Percentiles rank a stretch among this genome's conserved stretches.
These are phyloP conservation scores for Cryptococcus depauperatus DNA, from an alignment of 1,284 basidiomycete species.

Conservation along the genomic window DNA sequence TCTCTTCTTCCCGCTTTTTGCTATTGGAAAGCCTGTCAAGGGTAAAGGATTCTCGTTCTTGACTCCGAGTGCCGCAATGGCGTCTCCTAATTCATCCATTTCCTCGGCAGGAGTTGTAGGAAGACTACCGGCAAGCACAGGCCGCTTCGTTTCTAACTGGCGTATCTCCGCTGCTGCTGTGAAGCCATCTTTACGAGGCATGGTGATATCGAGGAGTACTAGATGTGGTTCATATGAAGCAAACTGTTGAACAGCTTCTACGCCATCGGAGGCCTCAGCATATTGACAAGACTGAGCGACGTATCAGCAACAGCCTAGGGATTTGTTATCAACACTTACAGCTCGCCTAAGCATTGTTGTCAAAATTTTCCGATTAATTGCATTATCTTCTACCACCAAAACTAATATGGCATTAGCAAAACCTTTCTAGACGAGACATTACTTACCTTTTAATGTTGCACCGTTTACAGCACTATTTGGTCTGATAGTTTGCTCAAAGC, in stretches of 20 bases:
- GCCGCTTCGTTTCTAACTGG: slow-evolving; percentile 20
- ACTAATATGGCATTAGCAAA: background rate
- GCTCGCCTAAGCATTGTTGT: slow-evolving; percentile 34
- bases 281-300: slow-evolving; percentile 17
- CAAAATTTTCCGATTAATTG: slow-evolving; percentile 41
- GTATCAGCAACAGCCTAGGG: background rate
- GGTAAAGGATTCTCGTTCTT: background rate
- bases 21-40: background rate
- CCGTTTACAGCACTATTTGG: background rate
- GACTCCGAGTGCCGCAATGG: too few species aligned
- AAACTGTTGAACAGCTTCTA: slow-evolving; percentile 37
- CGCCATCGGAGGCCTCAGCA: slow-evolving; percentile 37
- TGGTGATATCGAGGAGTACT: slow-evolving; percentile 43
- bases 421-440: background rate
- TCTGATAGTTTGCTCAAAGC: background rate
- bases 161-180: slow-evolving; percentile 36
- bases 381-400: slow-evolving; percentile 41
- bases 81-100: too few species aligned
- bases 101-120: too few species aligned
- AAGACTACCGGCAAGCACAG: too few species aligned
- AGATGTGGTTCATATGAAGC: slow-evolving; percentile 24
- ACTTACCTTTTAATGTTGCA: background rate
- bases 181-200: slow-evolving; percentile 44
- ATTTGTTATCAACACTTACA: slow-evolving; percentile 16
- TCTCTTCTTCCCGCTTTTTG: background rate